These are phyloP conservation scores for Orbilia blumenaviensis DNA, from an alignment of 2,329 filamentous ascomycete species.

Conservation along the genomic window DNA sequence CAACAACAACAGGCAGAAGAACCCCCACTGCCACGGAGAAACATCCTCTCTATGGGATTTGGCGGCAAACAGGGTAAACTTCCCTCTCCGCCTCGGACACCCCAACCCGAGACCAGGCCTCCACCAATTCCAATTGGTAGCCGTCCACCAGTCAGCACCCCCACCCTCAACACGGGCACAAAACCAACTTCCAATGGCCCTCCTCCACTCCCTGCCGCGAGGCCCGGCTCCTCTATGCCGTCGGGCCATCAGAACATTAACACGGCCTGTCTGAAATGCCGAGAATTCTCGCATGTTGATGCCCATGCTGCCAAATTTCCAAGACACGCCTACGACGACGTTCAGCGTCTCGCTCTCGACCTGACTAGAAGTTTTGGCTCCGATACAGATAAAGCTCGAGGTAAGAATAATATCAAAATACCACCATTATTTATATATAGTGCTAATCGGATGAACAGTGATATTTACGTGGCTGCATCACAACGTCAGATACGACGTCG, in stretches of 20 bases:
- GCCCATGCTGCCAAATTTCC: conserved; percentile 77
- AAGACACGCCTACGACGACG: conserved; percentile 69
- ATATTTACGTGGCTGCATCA: conserved; percentile 97
- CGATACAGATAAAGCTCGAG: conserved; percentile 84
- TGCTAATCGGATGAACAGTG: conserved; percentile 61
- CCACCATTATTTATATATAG: neutral
- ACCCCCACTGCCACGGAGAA: conserved; percentile 16
- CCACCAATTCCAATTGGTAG: conserved; percentile 54
- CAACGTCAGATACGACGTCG: conserved; percentile 85
- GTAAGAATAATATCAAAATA: conserved; percentile 10
- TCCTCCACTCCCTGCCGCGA: conserved; percentile 23
- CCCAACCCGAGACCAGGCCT: conserved; percentile 58
- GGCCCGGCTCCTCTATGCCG: conserved; percentile 33
- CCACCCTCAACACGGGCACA: conserved; percentile 25
- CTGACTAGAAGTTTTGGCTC: conserved; percentile 83
- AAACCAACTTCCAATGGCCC: conserved; percentile 22
- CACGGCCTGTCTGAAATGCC: conserved; percentile 77
- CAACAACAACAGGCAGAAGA: neutral
- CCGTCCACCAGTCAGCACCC: conserved; percentile 20
- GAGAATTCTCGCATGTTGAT: conserved; percentile 87
- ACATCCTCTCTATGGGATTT: conserved; percentile 25
- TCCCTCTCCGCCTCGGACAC: conserved; percentile 61
- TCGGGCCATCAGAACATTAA: conserved; percentile 63
- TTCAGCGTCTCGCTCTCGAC: conserved; percentile 78
- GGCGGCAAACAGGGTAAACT: conserved; percentile 46